phyloP scores from a whole-genome alignment of 129 eudicot genomes.

The Helichrysum umbraculigerum region DNA sequence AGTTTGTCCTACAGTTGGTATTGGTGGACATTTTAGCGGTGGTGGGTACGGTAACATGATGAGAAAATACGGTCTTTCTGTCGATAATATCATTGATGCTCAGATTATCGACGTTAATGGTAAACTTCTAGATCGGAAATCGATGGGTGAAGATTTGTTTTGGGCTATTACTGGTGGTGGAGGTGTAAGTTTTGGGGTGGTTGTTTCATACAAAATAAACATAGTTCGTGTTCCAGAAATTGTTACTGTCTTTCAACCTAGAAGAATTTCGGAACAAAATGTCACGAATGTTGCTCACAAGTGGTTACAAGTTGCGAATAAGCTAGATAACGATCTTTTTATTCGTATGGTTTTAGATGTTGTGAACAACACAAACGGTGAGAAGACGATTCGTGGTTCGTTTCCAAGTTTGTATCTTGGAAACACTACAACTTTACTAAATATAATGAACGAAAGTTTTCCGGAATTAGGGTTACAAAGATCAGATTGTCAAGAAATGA shows the following conservation, averaged over 20 bases:
- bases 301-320: conserved; percentile 44
- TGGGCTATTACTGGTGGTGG: conserved; percentile 65
- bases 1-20: conserved; percentile 58
- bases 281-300: conserved; percentile 26
- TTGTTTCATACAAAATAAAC: conserved; percentile 41
- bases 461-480: conserved; percentile 43
- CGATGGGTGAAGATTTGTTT: conserved; percentile 66
- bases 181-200: conserved; percentile 55
- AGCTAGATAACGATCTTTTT: conserved; percentile 40
- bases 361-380: conserved; percentile 30
- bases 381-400: conserved; percentile 19
- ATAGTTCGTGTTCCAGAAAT: conserved; percentile 37
- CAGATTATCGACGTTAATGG: conserved; percentile 36
- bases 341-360: conserved; percentile 40
- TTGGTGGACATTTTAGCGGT: conserved; percentile 55
- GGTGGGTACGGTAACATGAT: conserved; percentile 55
- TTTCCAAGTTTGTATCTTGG: conserved; percentile 44
- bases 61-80: conserved; percentile 49
- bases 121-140: conserved; percentile 22
- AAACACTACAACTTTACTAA: conserved; percentile 14
- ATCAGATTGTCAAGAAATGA: conserved; percentile 43
- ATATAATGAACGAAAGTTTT: conserved; percentile 32
- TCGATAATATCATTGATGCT: conserved; percentile 54
- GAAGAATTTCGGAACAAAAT: conserved; percentile 23
- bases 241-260: conserved; percentile 43